A percentile compares a stretch with the other conserved stretches of the same genome.
These are phyloP conservation scores for Raphanus hybrid DNA, from an alignment of 441 rosid genomes.

Conservation along the genomic window DNA sequence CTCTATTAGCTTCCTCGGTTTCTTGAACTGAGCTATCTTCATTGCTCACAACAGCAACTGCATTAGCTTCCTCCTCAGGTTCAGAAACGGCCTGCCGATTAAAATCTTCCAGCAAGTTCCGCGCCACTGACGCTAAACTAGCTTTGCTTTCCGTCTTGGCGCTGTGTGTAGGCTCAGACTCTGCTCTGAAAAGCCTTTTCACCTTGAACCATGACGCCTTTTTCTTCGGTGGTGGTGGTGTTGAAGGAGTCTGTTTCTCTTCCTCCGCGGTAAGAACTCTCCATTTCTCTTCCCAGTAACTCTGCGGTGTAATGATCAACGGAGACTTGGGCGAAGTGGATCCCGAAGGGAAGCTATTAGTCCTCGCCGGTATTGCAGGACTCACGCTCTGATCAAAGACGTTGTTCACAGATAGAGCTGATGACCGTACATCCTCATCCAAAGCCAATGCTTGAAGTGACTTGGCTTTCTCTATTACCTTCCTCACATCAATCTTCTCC, in stretches of 20 bases:
- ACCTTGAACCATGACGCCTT: slow-evolving; percentile 79
- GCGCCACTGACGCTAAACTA: slow-evolving; percentile 57
- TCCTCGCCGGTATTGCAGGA: slow-evolving; percentile 49
- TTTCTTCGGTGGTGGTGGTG: slow-evolving; percentile 48
- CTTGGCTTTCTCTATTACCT: slow-evolving; percentile 73
- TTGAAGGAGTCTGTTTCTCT: slow-evolving; percentile 49
- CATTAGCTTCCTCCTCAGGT: slow-evolving; percentile 34
- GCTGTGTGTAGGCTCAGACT: slow-evolving; percentile 66
- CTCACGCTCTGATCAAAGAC: slow-evolving; percentile 45
- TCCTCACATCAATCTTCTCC: slow-evolving; percentile 61
- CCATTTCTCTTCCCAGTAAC: slow-evolving; percentile 99
- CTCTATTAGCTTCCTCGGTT: slow-evolving; percentile 28
- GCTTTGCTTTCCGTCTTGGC: slow-evolving; percentile 44
- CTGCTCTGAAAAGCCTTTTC: slow-evolving; percentile 65
- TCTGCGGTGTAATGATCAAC: slow-evolving; percentile 62
- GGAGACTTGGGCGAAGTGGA: slow-evolving; percentile 69
- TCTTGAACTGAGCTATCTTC: slow-evolving; percentile 28
- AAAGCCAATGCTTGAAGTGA: slow-evolving; percentile 71
- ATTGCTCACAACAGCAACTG: slow-evolving; percentile 19
- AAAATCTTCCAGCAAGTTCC: slow-evolving; percentile 74
- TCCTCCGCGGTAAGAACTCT: slow-evolving; percentile 72
- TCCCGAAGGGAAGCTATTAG: slow-evolving; percentile 58
- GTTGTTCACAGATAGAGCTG: slow-evolving; percentile 38
- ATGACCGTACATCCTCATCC: slow-evolving; percentile 49
- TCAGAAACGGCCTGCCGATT: slow-evolving; percentile 59